Conservation (phyloP, 371 early-diverging fungal species). For the Mortierella sp. region DNA sequence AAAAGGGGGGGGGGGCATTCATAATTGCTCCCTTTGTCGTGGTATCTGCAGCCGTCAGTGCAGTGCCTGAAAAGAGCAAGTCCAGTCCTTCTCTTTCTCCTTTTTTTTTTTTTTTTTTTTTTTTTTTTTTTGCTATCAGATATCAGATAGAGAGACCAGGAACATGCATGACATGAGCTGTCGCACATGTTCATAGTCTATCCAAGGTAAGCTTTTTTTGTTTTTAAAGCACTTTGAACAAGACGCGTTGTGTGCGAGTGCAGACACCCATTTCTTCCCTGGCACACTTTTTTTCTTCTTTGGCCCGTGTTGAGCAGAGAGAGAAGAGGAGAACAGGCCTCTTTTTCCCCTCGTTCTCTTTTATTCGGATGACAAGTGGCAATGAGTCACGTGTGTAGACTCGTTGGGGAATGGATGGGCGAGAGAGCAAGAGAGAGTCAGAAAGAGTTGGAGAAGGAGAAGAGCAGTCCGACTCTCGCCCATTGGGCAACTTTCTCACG, state of each 20-base stretch:
- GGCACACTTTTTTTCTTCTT: background rate
- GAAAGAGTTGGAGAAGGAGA: background rate
- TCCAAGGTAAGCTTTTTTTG: too few relatives aligned
- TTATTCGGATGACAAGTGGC: background rate
- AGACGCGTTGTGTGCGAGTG: too few relatives aligned
- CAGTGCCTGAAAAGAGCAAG: too few relatives aligned
- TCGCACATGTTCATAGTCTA: too few relatives aligned
- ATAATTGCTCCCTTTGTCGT: background rate
- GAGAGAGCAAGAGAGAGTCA: background rate
- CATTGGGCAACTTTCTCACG: too few relatives aligned
- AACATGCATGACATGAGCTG: background rate
- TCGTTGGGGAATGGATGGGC: background rate
- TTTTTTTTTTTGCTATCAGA: background rate
- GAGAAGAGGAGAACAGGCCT: background rate
- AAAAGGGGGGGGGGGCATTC: conserved; percentile 2
- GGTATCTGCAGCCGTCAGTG: background rate
- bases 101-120: background rate
- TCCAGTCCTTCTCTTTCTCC: background rate
- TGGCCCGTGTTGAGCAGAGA: background rate
- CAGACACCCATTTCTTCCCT: too few relatives aligned
- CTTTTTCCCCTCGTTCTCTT: background rate
- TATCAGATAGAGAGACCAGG: background rate
- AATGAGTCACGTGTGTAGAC: too few relatives aligned
- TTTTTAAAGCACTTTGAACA: too few relatives aligned
- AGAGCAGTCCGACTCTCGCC: background rate